Percentiles rank a stretch among this genome's conserved stretches.
Conservation (phyloP, 2,329 filamentous ascomycete genomes). For the Ascochyta rabiei region DNA sequence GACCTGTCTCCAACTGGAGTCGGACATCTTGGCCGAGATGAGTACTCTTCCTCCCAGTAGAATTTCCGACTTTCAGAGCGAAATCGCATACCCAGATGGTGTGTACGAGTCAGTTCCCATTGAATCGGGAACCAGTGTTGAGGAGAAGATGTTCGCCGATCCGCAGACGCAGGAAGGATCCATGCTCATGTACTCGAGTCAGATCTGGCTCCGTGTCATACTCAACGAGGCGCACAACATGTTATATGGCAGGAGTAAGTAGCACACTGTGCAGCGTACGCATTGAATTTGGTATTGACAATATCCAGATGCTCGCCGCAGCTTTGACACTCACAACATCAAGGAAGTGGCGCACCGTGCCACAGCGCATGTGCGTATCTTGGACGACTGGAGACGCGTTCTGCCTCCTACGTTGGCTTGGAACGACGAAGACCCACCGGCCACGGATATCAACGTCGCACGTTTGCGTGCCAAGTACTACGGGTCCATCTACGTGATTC, state of each 20-base stretch:
- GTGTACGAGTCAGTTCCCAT: constrained; percentile 52
- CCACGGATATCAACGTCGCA: constrained; percentile 78
- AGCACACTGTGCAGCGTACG: background rate
- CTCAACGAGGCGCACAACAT: constrained; percentile 63
- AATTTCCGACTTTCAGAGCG: constrained; percentile 62
- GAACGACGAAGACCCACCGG: constrained; percentile 71
- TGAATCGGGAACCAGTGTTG: constrained; percentile 14
- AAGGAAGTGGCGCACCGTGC: constrained; percentile 38
- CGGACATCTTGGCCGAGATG: constrained; percentile 90
- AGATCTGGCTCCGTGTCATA: constrained; percentile 64
- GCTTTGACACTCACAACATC: constrained; percentile 42
- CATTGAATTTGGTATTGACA: constrained; percentile 29
- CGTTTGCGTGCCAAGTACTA: constrained; percentile 93
- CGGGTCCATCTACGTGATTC: constrained; percentile 87
- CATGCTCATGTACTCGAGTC: constrained; percentile 65
- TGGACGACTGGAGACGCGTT: constrained; percentile 61
- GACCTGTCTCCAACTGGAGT: constrained; percentile 93
- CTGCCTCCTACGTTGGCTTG: constrained; percentile 63
- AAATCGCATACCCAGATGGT: constrained; percentile 70
- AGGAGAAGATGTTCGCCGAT: constrained; percentile 16
- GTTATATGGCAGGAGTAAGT: constrained; percentile 55
- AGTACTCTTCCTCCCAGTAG: constrained; percentile 64
- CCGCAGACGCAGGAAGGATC: constrained; percentile 35
- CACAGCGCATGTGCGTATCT: constrained; percentile 48
- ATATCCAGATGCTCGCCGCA: constrained; percentile 38